phyloP scores from a whole-genome alignment of 106 monocot species.

The Vanilla planifolia region DNA sequence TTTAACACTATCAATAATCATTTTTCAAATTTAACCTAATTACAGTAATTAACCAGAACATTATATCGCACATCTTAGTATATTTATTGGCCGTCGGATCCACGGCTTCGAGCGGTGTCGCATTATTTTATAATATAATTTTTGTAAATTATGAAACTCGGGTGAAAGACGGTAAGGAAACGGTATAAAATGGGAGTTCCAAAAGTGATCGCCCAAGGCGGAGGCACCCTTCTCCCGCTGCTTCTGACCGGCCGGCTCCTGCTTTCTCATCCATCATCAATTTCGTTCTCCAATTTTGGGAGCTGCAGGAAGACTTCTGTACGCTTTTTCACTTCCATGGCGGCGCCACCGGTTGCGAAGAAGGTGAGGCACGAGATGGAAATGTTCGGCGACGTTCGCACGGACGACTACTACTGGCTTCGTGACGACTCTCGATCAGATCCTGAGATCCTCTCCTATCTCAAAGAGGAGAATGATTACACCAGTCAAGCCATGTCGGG shows the following conservation, averaged over 20 bases:
- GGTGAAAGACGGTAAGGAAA: too few species aligned
- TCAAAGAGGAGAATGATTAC: conserved; percentile 77
- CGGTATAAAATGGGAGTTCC: too few species aligned
- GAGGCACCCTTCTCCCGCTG: background rate
- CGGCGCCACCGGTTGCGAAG: conserved; percentile 64
- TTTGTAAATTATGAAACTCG: too few species aligned
- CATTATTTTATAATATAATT: too few species aligned
- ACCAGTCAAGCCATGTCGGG: conserved; percentile 68
- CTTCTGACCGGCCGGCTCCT: background rate
- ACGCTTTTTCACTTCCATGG: background rate
- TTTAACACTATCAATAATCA: too few species aligned
- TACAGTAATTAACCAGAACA: too few species aligned
- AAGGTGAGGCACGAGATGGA: conserved; percentile 80
- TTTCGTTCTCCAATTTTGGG: background rate
- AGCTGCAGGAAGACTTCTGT: background rate
- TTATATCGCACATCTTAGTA: too few species aligned
- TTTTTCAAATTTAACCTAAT: too few species aligned
- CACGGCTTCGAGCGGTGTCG: too few species aligned
- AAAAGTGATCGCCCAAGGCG: too few species aligned
- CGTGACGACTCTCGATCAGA: conserved; percentile 79
- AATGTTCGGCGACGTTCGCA: conserved; percentile 83
- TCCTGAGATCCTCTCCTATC: conserved; percentile 58
- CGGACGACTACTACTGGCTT: conserved; percentile 95
- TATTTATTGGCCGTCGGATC: too few species aligned
- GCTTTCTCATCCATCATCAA: background rate